Evolutionary conservation across 495 filamentous ascomycete species (phyloP), one percentile per base, ranked within the genome.

Genomic region (Penicillium longicatenatum): DNA sequence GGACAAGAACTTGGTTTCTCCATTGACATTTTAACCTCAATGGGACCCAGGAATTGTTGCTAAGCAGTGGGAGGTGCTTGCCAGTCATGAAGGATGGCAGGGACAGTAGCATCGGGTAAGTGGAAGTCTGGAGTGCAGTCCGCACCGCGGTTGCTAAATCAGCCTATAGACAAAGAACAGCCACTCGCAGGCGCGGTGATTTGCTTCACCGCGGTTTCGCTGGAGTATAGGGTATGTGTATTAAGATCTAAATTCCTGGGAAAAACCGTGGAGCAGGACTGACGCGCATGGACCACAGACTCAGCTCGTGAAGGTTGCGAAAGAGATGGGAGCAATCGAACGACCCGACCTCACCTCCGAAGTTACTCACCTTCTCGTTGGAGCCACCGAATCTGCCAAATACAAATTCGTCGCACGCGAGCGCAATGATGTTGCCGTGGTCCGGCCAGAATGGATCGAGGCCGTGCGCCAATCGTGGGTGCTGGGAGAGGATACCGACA

Each of bases 381-480:
- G 92, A 64, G 87, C 89, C 56, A 87, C 88, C 54, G 82, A 91
- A 61, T 97, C 93, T 0, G 83, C 87, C 14, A 98, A 98, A 70
- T 98, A 98, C 77, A 88, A 86, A 66, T 97, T 94, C 74, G 93
- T 97, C 65, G 94, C 94, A 21, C 91, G 86, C 59, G 89, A 93
- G 68, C 82, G 94, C 29, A 81, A 86, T 33, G 94, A 98, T 68
- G 86, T 98, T 62, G 84, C 82, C 54, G 89, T 91, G 48, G 82
- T 98, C 71, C 80, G 79, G 42, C 84, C 87, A 29, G 82, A 83
- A 66, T 98, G 91, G 91, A 80, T 98, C 50, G 84, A 93, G 47
- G 91, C 91, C 24, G 85, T 97, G 19, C 84, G 92, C 12, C 74
- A 85, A 50, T 78, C 84, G 39, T 98, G 94, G 95, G 86, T 93